Conservation (phyloP, 352 stramenopile species). For the Phytophthora pluvialis region DNA sequence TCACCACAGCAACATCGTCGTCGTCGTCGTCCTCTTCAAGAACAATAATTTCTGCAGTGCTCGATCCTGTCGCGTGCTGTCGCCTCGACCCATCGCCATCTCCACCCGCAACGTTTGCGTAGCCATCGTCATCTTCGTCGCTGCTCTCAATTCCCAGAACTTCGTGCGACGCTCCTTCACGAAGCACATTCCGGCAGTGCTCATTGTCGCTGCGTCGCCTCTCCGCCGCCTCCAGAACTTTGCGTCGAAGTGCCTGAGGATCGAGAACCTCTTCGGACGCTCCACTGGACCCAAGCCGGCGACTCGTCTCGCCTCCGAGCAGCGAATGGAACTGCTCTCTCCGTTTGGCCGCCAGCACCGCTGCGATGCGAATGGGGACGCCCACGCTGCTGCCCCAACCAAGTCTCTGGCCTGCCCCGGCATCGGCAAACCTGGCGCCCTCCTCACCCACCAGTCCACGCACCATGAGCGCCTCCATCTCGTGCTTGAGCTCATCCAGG, state of each 20-base stretch:
- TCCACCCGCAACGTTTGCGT: not conserved
- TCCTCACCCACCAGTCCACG: conserved; percentile 50
- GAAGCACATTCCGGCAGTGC: conserved; percentile 36
- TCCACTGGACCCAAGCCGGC: conserved; percentile 34
- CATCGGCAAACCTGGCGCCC: conserved; percentile 50
- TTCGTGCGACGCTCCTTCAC: conserved; percentile 37
- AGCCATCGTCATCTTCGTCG: conserved; percentile 38
- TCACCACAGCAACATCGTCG: not conserved
- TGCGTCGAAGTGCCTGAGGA: conserved; percentile 39
- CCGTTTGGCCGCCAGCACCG: conserved; percentile 47
- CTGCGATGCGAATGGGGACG: conserved; percentile 30
- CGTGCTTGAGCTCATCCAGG: conserved; percentile 61
- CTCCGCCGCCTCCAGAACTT: conserved; percentile 63
- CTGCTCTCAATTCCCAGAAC: conserved; percentile 55
- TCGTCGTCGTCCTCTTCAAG: conserved; percentile 23
- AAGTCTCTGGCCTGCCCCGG: conserved; percentile 51
- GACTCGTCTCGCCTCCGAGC: conserved; percentile 42
- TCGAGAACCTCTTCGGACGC: conserved; percentile 16
- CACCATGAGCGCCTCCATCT: conserved; percentile 70
- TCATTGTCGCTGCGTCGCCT: conserved; percentile 52
- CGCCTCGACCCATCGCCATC: not conserved
- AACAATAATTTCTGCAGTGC: conserved; percentile 14
- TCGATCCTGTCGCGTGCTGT: not conserved
- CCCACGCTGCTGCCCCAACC: not conserved
- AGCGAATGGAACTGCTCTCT: conserved; percentile 52